Evolutionary conservation across 306 rosid genomes (phyloP), one percentile per base, ranked within the genome.

Genomic region (Vigna reflexopilosa): DNA sequence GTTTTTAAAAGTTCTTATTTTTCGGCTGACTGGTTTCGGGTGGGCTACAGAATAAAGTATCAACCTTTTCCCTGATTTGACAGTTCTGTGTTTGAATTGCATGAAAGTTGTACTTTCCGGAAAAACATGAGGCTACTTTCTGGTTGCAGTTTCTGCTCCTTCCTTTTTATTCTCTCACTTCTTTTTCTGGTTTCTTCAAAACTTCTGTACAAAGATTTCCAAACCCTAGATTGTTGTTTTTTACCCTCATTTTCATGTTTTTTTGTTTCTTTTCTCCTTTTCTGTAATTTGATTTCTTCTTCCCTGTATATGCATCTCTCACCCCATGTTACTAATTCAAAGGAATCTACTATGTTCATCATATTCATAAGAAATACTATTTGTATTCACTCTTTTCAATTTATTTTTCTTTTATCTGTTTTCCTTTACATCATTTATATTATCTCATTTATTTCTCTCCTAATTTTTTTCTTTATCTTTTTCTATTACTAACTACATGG

Each of bases 41-140:
- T 52, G 44, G 80, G 72, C 40, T 70, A 44, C 22, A 63, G 75
- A 67, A 81, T 67, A 81, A 89, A 85, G 73, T 42, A 22, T 36
- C 3, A 45, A 79, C 20, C 87, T 80, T 86, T 93, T 68, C 40
- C 42, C 17, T 77, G 93, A 91, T 85, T 89, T 79, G 93, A 85
- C 89, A 83, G 89, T 85, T 84, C 83, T 55, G 71, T 22, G 52
- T 79, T 64, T 72, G 77, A 80, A 76, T 67, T 73, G 84, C 78
- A 81, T 77, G 84, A 78, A 84, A 75, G 77, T 65, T 22, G 86
- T 78, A 83, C 89, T 86, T 89, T 71, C 88, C 86, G 80, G 80
- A 83, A 87, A 84, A 89, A 81, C 89, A 82, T 77, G 90, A 81
- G 51, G 19, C 69, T 58, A 82, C 83, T 87, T 77, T 83, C 85